Evolutionary conservation across 805 yeast species (phyloP).

Genomic region (Starmerella vitae): DNA sequence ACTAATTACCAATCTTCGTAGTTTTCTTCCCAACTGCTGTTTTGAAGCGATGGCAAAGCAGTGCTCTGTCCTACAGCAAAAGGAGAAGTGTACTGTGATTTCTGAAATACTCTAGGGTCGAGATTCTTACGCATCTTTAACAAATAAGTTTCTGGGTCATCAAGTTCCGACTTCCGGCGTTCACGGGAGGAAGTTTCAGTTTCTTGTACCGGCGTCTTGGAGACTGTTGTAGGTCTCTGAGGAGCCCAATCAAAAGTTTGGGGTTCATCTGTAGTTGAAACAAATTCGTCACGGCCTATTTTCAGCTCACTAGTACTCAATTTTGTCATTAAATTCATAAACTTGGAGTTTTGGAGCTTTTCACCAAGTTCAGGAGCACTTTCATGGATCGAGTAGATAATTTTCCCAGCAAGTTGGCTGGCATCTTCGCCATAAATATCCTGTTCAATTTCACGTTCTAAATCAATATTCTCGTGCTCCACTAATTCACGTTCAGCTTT

Average conservation of each 20-base stretch:
- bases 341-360: constrained; percentile 18
- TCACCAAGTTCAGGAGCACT: constrained; percentile 9
- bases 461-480: too few species aligned
- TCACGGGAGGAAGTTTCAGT: background rate
- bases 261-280: background rate
- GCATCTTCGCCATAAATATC: constrained; percentile 8
- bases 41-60: constrained; percentile 8
- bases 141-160: constrained; percentile 20
- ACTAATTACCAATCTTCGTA: constrained; percentile 16
- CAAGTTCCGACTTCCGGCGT: constrained; percentile 9
- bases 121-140: constrained; percentile 9
- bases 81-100: constrained; percentile 8
- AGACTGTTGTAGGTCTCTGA: background rate
- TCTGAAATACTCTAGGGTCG: constrained; percentile 1
- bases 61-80: constrained; percentile 14
- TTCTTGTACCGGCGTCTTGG: background rate
- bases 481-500: too few species aligned
- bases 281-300: constrained; percentile 10
- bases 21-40: constrained; percentile 20
- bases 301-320: constrained; percentile 11
- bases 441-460: background rate
- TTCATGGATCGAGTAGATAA: constrained; percentile 12
- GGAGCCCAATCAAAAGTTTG: background rate
- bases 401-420: constrained; percentile 15
- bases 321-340: constrained; percentile 17